A percentile compares a stretch with the other conserved stretches of the same genome.
Evolutionary conservation across 192 early-diverging fungal genomes (phyloP).

Genomic region (Coemansia sp.): DNA sequence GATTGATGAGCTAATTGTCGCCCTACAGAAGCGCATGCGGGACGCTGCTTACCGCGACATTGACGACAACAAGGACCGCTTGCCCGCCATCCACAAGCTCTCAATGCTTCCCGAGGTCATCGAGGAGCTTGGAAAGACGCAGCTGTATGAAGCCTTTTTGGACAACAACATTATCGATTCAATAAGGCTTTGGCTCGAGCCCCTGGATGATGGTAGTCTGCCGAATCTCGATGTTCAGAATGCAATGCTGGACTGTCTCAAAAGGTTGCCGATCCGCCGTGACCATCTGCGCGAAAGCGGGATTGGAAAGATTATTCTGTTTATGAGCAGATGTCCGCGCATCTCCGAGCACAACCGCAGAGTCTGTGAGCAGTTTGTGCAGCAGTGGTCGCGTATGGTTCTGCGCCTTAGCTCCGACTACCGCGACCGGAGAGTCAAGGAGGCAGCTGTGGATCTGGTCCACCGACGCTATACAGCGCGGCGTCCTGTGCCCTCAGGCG

Average conservation of each 20-base stretch:
- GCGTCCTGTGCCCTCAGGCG: background rate
- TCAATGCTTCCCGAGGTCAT: constrained; percentile 51
- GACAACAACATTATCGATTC: constrained; percentile 84
- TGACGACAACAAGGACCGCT: constrained; percentile 52
- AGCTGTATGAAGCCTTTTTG: constrained; percentile 70
- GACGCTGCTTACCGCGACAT: constrained; percentile 54
- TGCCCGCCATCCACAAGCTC: constrained; percentile 55
- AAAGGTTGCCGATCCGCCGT: constrained; percentile 70
- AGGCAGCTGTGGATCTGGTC: constrained; percentile 19
- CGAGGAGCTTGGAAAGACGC: constrained; percentile 51
- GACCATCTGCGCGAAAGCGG: constrained; percentile 78
- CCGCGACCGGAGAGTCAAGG: constrained; percentile 54
- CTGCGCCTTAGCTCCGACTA: constrained; percentile 75
- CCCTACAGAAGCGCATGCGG: constrained; percentile 53
- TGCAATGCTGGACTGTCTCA: constrained; percentile 70
- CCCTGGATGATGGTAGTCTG: constrained; percentile 82
- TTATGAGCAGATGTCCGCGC: constrained; percentile 85
- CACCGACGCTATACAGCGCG: constrained; percentile 6
- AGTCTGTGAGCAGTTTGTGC: constrained; percentile 74
- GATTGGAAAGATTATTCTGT: constrained; percentile 82
- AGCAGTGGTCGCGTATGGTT: constrained; percentile 85
- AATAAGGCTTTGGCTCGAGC: constrained; percentile 88
- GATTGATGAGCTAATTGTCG: constrained; percentile 53
- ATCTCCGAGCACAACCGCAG: constrained; percentile 68
- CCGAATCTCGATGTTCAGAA: constrained; percentile 88